Conservation (phyloP, 768 basidiomycete species). For the Rhizopogon sp. region DNA sequence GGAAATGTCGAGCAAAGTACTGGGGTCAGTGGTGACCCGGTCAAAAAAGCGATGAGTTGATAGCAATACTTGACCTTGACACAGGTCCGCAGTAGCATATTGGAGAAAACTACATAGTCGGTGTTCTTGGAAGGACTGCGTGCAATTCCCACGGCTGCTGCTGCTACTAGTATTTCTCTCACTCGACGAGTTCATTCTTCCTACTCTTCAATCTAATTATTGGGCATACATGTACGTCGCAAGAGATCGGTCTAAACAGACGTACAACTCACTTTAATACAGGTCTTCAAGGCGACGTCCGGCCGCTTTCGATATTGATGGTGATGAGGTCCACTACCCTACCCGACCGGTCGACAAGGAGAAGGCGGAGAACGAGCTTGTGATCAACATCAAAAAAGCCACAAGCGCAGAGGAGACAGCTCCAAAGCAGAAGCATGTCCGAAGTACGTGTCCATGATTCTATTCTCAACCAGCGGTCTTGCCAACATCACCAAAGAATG, state of each 20-base stretch:
- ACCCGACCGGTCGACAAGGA: constrained; percentile 98
- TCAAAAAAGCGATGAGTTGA: too few relatives aligned
- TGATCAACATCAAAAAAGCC: constrained; percentile 96
- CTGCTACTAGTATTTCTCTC: neutral
- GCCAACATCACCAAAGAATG: constrained; percentile 57
- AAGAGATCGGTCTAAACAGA: constrained; percentile 1
- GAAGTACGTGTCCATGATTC: constrained; percentile 59
- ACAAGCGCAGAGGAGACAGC: constrained; percentile 93
- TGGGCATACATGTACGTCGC: constrained; percentile 2
- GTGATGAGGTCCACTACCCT: constrained; percentile 85
- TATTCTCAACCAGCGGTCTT: constrained; percentile 1
- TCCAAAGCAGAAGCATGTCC: constrained; percentile 98
- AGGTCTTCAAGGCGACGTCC: constrained; percentile 31
- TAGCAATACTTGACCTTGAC: too few relatives aligned
- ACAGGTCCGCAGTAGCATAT: too few relatives aligned
- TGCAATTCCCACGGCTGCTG: too few relatives aligned
- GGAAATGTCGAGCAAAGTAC: too few relatives aligned
- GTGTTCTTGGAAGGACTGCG: too few relatives aligned
- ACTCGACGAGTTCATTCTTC: neutral
- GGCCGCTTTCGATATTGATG: constrained; percentile 61
- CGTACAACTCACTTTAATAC: constrained; percentile 2
- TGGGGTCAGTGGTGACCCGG: too few relatives aligned
- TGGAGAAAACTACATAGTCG: too few relatives aligned
- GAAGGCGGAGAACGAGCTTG: constrained; percentile 92
- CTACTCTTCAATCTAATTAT: constrained; percentile 2